Percentiles rank a stretch among this genome's conserved stretches.
Evolutionary conservation across 1,284 basidiomycete genomes (phyloP).

Genomic region (Leccinum proliferum): DNA sequence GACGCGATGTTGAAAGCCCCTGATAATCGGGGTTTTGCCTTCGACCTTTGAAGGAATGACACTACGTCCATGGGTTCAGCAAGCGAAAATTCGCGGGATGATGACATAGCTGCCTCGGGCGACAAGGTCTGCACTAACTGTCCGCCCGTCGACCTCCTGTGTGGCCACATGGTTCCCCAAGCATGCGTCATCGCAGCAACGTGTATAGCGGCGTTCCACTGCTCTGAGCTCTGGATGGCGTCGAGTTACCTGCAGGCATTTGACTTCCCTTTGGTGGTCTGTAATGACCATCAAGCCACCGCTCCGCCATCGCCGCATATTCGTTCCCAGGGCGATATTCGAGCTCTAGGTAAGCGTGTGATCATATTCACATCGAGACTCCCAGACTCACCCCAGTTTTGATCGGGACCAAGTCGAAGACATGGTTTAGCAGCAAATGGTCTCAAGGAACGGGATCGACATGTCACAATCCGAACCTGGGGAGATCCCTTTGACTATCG

Average conservation of each 20-base stretch:
- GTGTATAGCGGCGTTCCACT: conserved; percentile 14
- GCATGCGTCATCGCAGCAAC: conserved; percentile 6
- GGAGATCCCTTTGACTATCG: no score
- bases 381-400: no score
- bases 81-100: conserved; percentile 7
- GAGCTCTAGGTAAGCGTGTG: no score
- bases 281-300: conserved; percentile 23
- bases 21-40: conserved; percentile 2
- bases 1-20: conserved; percentile 10
- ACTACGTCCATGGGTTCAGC: neutral
- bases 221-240: conserved; percentile 10
- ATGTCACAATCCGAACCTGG: no score
- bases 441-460: no score
- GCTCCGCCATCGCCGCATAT: conserved; percentile 6
- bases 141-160: conserved; percentile 9
- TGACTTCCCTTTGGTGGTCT: neutral
- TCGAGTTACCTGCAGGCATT: conserved; percentile 12
- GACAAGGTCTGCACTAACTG: no score
- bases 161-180: conserved; percentile 10
- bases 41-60: conserved; percentile 5
- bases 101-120: conserved; percentile 1
- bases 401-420: no score
- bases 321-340: no score
- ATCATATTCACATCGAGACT: no score
- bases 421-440: no score